phyloP scores from a whole-genome alignment of 106 monocot genomes.

The Dioscorea zingiberensis region DNA sequence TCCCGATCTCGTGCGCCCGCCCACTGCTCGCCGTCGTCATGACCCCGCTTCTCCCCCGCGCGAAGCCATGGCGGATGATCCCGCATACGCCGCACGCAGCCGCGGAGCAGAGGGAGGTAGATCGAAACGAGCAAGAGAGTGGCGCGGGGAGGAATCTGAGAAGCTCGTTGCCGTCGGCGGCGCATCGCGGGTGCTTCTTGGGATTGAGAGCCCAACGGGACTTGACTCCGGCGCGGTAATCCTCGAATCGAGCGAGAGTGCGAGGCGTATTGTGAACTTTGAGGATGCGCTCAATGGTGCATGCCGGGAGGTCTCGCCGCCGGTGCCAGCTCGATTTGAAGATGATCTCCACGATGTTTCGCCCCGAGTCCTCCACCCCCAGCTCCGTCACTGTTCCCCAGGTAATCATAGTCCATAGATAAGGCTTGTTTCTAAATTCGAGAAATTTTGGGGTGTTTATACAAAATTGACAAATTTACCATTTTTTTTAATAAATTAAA shows the following conservation, averaged over 20 bases:
- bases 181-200: conserved; percentile 61
- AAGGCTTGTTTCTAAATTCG: too few species aligned
- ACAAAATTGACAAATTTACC: too few species aligned
- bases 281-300: conserved; percentile 81
- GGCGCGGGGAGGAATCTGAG: conserved; percentile 83
- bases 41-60: conserved; percentile 15
- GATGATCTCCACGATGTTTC: conserved; percentile 97
- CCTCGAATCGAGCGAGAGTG: conserved; percentile 84
- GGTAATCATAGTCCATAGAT: too few species aligned
- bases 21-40: conserved; percentile 85
- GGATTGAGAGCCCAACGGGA: conserved; percentile 14
- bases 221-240: conserved; percentile 70
- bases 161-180: conserved; percentile 99
- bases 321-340: conserved; percentile 92
- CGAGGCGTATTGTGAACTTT: conserved; percentile 83
- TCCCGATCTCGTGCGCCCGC: conserved; percentile 17
- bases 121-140: conserved; percentile 64
- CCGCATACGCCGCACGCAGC: conserved; percentile 56
- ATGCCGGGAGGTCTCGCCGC: conserved; percentile 40
- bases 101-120: conserved; percentile 35
- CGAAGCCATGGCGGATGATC: conserved; percentile 75
- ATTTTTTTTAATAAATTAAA: too few species aligned
- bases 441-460: too few species aligned
- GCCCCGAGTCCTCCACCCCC: conserved; percentile 83
- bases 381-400: conserved; percentile 68